phyloP scores from a whole-genome alignment of 371 early-diverging fungal species.

The Haplosporangium sp. region DNA sequence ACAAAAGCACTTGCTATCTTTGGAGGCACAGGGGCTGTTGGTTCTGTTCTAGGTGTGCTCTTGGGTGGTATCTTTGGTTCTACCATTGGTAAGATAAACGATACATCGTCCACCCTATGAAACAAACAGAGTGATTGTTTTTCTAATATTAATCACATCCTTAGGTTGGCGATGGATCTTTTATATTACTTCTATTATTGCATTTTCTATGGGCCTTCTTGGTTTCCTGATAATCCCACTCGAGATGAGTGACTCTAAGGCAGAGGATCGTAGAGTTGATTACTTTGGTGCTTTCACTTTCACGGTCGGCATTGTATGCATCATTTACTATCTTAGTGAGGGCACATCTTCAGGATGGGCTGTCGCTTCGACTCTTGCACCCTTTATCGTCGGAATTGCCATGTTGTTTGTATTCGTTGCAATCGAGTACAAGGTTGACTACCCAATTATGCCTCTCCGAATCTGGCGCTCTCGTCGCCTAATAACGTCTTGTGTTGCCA shows the following conservation, averaged over 20 bases:
- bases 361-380: slow-evolving; percentile 39
- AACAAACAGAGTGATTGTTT: too few relatives aligned
- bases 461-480: slow-evolving; percentile 50
- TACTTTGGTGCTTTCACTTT: slow-evolving; percentile 50
- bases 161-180: slow-evolving; percentile 62
- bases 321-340: slow-evolving; percentile 59
- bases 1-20: slow-evolving; percentile 32
- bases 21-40: slow-evolving; percentile 35
- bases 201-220: slow-evolving; percentile 21
- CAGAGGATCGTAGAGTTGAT: slow-evolving; percentile 38
- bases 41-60: slow-evolving; percentile 28
- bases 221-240: slow-evolving; percentile 34
- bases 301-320: slow-evolving; percentile 45
- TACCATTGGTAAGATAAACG: slow-evolving; percentile 25
- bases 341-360: slow-evolving; percentile 51
- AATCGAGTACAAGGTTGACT: slow-evolving; percentile 31
- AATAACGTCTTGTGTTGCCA: slow-evolving; percentile 45
- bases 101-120: too few relatives aligned
- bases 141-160: too few relatives aligned
- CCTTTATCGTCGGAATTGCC: slow-evolving; percentile 26
- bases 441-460: slow-evolving; percentile 45
- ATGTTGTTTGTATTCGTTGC: slow-evolving; percentile 21
- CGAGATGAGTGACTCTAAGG: slow-evolving; percentile 12
- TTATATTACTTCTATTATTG: slow-evolving; percentile 54
- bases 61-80: slow-evolving; percentile 39